Base-by-base conservation (phyloP, 768 basidiomycete genomes). In the Suillus occidentalis region DNA sequence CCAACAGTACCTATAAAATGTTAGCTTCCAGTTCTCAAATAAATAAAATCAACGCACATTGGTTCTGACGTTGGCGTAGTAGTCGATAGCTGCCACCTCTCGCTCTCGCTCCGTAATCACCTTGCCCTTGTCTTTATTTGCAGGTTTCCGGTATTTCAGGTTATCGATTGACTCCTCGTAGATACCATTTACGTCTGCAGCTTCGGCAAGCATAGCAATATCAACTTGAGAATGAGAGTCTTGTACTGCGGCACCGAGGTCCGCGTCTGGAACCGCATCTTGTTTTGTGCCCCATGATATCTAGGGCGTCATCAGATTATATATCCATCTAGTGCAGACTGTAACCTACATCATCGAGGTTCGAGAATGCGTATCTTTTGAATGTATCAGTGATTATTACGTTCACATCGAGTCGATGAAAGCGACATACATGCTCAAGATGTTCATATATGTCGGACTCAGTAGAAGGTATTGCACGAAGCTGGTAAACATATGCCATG, bases 201-300 rank as follows among this genome's bases (percentile, higher is more conserved):
- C 86, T 66, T 92, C 90, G 0, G 91, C 87, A 28, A 90, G 83
- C 76, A 96, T 85, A 75, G 95, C 92, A 59, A 97, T 89, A 72
- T 95, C 93, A 53, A 97, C 94, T 69, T 92, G 88, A 16, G 88
- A 89, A 70, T 90, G 82, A 34, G 85, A 87, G 71, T 95, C 89
- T 72, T 94, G 91, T 45, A 88, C 85, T 56, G 95, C 92, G 8
- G 88, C 87, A 12, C 94, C 94, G 20, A 97, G 86, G 72, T 97
- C 94, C 0, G 85, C 83, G 60, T 91, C 89, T 0, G 85, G 83
- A 3, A 83, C 78, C 10, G 85, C 84, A 42, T 94, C 92, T 77
- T 94, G 91, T 76, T 98, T 98, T n/a, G 95, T 98, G 6, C 95
- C 95, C 95, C 95, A 94, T 31, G 93, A 93, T 50, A 93, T 92